Conservation (phyloP, 805 yeast genomes). For the Yamadazyma insecticola region DNA sequence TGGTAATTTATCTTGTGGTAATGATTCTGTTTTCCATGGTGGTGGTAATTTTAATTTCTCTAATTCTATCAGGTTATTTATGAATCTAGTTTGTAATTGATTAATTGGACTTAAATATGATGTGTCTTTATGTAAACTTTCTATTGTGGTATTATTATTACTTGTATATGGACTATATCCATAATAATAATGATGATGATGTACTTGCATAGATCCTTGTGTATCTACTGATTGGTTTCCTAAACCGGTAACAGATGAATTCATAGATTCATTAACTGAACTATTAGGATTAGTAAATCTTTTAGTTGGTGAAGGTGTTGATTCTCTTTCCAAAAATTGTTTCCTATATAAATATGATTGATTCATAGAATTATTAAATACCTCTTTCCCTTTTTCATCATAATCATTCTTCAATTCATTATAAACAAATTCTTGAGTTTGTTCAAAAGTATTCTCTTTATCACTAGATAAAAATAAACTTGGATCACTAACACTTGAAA, state of each 20-base stretch:
- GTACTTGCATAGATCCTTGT: conserved; percentile 25
- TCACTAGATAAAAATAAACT: conserved; percentile 6
- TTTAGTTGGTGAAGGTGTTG: no score
- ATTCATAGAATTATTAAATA: conserved; percentile 8
- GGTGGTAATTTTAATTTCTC: conserved; percentile 52
- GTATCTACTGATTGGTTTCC: no score
- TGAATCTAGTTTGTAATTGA: neutral
- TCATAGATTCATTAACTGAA: no score
- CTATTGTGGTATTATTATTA: neutral
- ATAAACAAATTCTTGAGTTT: conserved; percentile 12
- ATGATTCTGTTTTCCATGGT: conserved; percentile 53
- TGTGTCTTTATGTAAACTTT: no score
- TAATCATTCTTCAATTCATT: conserved; percentile 13
- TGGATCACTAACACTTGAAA: conserved; percentile 10
- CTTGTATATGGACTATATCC: neutral
- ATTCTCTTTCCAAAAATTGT: no score
- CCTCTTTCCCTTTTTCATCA: conserved; percentile 9
- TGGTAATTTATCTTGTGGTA: conserved; percentile 49
- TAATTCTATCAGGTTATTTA: neutral
- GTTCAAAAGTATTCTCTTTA: conserved; percentile 2
- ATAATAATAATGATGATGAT: conserved; percentile 45
- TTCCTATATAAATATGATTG: conserved; percentile 13
- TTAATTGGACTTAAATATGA: neutral
- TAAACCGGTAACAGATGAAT: no score
- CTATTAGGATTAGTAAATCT: no score